Percentiles rank a stretch among this genome's conserved stretches.
Evolutionary conservation across 768 basidiomycete species (phyloP).

Genomic region (Podaxis sp.): DNA sequence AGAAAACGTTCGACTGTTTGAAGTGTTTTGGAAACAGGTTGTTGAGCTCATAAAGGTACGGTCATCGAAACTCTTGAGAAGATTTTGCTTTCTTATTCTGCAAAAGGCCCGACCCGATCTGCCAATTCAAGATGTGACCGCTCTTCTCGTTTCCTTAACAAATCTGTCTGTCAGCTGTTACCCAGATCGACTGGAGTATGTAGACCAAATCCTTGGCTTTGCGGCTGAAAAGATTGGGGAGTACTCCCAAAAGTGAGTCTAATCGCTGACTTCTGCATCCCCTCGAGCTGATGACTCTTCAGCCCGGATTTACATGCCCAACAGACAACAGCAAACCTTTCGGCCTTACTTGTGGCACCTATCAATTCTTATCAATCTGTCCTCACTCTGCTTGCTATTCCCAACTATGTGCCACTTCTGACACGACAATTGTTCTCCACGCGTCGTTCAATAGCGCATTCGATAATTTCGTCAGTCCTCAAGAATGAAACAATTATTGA

Average conservation of each 20-base stretch:
- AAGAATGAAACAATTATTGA: slow-evolving; percentile 98
- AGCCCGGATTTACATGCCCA: slow-evolving; percentile 88
- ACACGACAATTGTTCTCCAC: slow-evolving; percentile 86
- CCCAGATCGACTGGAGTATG: slow-evolving; percentile 94
- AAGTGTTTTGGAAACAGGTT: slow-evolving; percentile 99
- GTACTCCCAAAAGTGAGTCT: slow-evolving; percentile 68
- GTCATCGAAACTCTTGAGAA: neutral
- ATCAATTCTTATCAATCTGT: slow-evolving; percentile 97
- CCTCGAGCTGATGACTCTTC: slow-evolving; percentile 10
- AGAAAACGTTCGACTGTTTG: slow-evolving; percentile 92
- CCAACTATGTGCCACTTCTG: slow-evolving; percentile 83
- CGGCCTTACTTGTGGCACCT: slow-evolving; percentile 87
- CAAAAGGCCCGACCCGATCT: slow-evolving; percentile 91
- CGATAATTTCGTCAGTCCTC: slow-evolving; percentile 89
- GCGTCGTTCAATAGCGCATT: slow-evolving; percentile 89
- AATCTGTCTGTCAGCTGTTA: slow-evolving; percentile 97
- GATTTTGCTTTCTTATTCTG: neutral
- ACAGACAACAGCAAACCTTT: slow-evolving; percentile 87
- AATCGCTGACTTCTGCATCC: neutral
- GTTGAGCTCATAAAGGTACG: slow-evolving; percentile 94
- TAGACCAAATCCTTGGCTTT: slow-evolving; percentile 92
- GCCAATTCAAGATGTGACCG: slow-evolving; percentile 96
- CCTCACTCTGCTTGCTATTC: slow-evolving; percentile 94
- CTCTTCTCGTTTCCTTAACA: slow-evolving; percentile 90
- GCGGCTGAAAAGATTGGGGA: slow-evolving; percentile 85